phyloP scores from a whole-genome alignment of 2,329 filamentous ascomycete genomes.

The Rasamsonia emersonii region DNA sequence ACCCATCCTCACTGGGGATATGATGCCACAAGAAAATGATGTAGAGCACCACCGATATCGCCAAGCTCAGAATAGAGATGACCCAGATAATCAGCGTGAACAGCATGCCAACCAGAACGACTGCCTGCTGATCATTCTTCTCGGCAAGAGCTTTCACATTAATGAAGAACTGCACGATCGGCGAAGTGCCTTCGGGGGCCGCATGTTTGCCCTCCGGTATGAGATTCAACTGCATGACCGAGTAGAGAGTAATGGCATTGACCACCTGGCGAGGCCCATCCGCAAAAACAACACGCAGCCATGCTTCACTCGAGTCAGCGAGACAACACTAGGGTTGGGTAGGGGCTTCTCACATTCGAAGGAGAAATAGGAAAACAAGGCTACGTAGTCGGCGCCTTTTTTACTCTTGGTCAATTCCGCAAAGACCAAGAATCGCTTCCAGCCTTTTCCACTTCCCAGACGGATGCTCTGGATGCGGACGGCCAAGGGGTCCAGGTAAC shows the following conservation, averaged over 20 bases:
- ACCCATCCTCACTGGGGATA: slow-evolving; percentile 73
- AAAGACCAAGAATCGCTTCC: slow-evolving; percentile 85
- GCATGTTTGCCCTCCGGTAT: slow-evolving; percentile 51
- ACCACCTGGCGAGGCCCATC: slow-evolving; percentile 87
- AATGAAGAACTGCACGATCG: slow-evolving; percentile 67
- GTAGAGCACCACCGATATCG: slow-evolving; percentile 71
- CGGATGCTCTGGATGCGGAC: slow-evolving; percentile 76
- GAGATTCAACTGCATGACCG: slow-evolving; percentile 68
- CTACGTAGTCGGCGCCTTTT: slow-evolving; percentile 83
- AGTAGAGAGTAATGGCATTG: slow-evolving; percentile 81
- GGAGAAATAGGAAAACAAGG: slow-evolving; percentile 82
- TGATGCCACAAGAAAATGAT: slow-evolving; percentile 87
- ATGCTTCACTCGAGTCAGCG: slow-evolving; percentile 48
- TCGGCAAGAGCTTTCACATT: slow-evolving; percentile 69
- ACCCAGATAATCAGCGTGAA: slow-evolving; percentile 89
- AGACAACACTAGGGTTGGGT: not conserved
- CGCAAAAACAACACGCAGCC: slow-evolving; percentile 80
- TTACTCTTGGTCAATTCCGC: slow-evolving; percentile 83
- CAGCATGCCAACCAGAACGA: slow-evolving; percentile 82
- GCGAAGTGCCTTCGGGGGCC: slow-evolving; percentile 49
- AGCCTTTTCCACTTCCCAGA: slow-evolving; percentile 66
- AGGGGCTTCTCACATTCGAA: slow-evolving; percentile 46
- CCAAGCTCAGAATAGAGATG: slow-evolving; percentile 63
- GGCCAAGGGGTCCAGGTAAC: slow-evolving; percentile 81
- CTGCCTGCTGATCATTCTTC: slow-evolving; percentile 65